Percentiles rank a stretch among this genome's conserved stretches.
Evolutionary conservation across 805 yeast species (phyloP).

Genomic region (Phaffomyces thermotolerans): DNA sequence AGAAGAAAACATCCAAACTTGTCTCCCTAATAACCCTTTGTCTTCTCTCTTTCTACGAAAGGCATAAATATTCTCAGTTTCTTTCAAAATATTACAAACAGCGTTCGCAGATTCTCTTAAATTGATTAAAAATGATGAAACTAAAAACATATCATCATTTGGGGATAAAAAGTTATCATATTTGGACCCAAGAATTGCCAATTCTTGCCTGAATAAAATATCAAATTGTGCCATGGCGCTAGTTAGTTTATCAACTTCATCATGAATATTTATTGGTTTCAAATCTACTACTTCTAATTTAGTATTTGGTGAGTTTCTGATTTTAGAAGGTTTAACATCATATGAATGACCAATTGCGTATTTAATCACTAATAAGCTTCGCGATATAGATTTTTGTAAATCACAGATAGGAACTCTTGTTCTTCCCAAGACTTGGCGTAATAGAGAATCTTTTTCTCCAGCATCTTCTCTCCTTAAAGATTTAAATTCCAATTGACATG

Average conservation of each 20-base stretch:
- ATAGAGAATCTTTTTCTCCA: conserved; percentile 24
- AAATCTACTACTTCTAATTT: conserved; percentile 18
- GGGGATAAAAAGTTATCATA: conserved; percentile 31
- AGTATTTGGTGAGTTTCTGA: conserved; percentile 6
- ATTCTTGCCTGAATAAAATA: conserved; percentile 26
- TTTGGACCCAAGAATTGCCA: conserved; percentile 23
- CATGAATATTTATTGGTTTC: conserved; percentile 20
- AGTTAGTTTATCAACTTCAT: conserved; percentile 19
- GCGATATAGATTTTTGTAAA: conserved; percentile 29
- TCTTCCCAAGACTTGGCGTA: conserved; percentile 25
- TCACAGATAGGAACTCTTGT: conserved; percentile 27
- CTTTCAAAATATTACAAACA: conserved; percentile 26
- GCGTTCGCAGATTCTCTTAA: conserved; percentile 33
- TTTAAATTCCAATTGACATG: conserved; percentile 40
- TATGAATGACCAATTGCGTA: conserved; percentile 31
- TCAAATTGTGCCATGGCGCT: conserved; percentile 31
- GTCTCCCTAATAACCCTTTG: conserved; percentile 31
- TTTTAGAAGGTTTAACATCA: conserved; percentile 27
- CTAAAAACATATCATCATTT: conserved; percentile 41
- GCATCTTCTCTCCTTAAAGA: conserved; percentile 8
- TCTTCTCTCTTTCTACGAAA: conserved; percentile 26
- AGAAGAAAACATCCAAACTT: conserved; percentile 38
- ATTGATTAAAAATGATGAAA: conserved; percentile 44
- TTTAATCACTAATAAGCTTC: conserved; percentile 27
- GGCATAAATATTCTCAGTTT: conserved; percentile 24